Conservation (phyloP, 768 basidiomycete genomes). For the Panaeolus papilionaceus region DNA sequence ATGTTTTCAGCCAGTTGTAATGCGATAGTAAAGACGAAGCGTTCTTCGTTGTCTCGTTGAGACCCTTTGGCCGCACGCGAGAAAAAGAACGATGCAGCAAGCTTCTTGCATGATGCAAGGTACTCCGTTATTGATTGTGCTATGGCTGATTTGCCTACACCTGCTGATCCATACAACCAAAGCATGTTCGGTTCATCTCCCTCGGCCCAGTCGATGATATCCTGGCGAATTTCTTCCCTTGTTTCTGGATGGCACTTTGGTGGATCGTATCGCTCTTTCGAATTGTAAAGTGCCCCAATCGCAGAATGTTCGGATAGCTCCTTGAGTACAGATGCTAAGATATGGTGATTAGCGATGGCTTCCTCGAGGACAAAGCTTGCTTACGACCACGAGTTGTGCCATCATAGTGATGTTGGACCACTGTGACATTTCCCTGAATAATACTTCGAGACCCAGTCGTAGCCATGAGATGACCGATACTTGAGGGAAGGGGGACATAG, state of each 20-base stretch:
- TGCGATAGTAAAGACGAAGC: slow-evolving; percentile 26
- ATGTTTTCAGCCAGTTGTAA: slow-evolving; percentile 25
- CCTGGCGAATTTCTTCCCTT: slow-evolving; percentile 23
- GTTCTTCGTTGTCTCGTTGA: slow-evolving; percentile 18
- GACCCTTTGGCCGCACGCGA: slow-evolving; percentile 13
- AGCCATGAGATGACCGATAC: no score
- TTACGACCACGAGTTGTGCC: neutral
- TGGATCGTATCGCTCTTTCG: slow-evolving; percentile 23
- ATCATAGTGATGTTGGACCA: neutral
- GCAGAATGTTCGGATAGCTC: slow-evolving; percentile 12
- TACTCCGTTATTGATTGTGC: slow-evolving; percentile 28
- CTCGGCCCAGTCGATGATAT: slow-evolving; percentile 27
- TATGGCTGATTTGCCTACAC: slow-evolving; percentile 29
- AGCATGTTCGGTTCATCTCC: neutral
- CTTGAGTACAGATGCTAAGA: no score
- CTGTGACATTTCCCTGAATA: no score
- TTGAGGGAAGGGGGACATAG: no score
- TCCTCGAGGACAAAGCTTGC: no score
- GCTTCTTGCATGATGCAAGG: slow-evolving; percentile 13
- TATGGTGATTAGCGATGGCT: no score
- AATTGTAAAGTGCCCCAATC: slow-evolving; percentile 23
- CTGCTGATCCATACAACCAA: slow-evolving; percentile 29
- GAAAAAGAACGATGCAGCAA: slow-evolving; percentile 29
- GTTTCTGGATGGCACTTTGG: slow-evolving; percentile 28
- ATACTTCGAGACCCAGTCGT: no score